Percentiles rank a stretch among this genome's conserved stretches.
Evolutionary conservation across 1,139 yeast genomes (phyloP).

Genomic region (Sporopachydermia cereana): DNA sequence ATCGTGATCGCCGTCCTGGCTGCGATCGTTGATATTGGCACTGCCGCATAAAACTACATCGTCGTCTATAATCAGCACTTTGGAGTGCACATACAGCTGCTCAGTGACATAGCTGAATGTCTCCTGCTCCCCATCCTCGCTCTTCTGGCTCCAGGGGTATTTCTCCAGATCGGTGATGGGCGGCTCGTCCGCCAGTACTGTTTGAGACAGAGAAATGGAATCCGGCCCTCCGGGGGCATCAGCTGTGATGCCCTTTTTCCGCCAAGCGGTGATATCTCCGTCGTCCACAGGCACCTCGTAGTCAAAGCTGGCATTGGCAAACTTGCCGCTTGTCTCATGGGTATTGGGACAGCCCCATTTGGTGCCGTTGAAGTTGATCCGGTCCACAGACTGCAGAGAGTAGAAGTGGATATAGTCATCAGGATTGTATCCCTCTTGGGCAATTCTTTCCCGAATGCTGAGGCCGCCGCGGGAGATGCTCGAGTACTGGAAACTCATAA

Average conservation of each 20-base stretch:
- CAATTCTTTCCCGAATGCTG: constrained; percentile 11
- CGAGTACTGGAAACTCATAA: constrained; percentile 13
- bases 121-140: constrained; percentile 9
- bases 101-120: constrained; percentile 14
- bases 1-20: constrained; percentile 14
- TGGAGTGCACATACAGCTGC: constrained; percentile 14
- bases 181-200: constrained; percentile 6
- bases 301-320: not conserved
- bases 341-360: not conserved
- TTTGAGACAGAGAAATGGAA: not conserved
- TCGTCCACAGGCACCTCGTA: constrained; percentile 1
- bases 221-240: not conserved
- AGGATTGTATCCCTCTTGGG: constrained; percentile 12
- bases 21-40: constrained; percentile 15
- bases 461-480: constrained; percentile 13
- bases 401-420: constrained; percentile 12
- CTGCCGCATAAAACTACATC: constrained; percentile 12
- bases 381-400: constrained; percentile 12
- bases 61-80: constrained; percentile 14
- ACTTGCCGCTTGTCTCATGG: not conserved
- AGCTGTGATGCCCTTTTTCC: not conserved
- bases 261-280: not conserved
- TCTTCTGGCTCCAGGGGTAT: constrained; percentile 1
- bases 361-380: constrained; percentile 8
- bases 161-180: not conserved